Conservation (phyloP, 495 filamentous ascomycete species). For the Peziza echinospora region DNA sequence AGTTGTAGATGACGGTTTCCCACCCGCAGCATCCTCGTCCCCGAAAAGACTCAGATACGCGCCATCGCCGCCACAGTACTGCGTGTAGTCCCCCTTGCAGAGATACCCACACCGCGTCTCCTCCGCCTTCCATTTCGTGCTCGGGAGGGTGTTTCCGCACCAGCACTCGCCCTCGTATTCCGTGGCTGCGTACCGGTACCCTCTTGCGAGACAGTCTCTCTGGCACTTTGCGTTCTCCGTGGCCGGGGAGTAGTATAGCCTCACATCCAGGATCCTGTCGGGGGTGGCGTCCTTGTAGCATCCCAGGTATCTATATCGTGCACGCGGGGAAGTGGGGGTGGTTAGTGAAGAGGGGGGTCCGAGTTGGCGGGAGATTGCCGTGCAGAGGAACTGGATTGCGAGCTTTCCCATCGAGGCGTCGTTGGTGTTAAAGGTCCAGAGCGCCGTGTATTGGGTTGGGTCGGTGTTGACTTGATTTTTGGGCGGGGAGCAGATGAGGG, state of each 20-base stretch:
- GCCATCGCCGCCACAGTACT: slow-evolving; percentile 25
- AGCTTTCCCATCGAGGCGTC: slow-evolving; percentile 20
- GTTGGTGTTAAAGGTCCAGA: slow-evolving; percentile 23
- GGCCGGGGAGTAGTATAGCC: slow-evolving; percentile 10
- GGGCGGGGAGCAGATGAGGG: slow-evolving; percentile 22
- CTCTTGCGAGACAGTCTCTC: slow-evolving; percentile 8
- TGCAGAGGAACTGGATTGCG: slow-evolving; percentile 18
- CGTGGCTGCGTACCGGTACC: slow-evolving; percentile 15
- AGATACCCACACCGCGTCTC: slow-evolving; percentile 21
- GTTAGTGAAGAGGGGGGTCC: slow-evolving; percentile 10
- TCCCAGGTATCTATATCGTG: slow-evolving; percentile 19
- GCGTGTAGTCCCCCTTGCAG: slow-evolving; percentile 20
- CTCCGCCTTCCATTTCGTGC: slow-evolving; percentile 7
- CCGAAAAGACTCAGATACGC: slow-evolving; percentile 24
- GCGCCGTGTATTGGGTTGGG: slow-evolving; percentile 6
- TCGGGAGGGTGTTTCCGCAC: slow-evolving; percentile 20
- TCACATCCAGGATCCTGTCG: slow-evolving; percentile 15
- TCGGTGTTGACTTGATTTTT: slow-evolving; percentile 24
- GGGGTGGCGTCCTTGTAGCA: slow-evolving; percentile 21
- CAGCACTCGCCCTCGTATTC: slow-evolving; percentile 23
- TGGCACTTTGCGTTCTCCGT: slow-evolving; percentile 20
- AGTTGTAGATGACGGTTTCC: neutral
- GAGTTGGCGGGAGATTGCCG: slow-evolving; percentile 16
- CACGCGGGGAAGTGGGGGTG: slow-evolving; percentile 3
- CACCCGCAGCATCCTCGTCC: slow-evolving; percentile 11